These are phyloP conservation scores for Malus orientalis DNA, from an alignment of 306 rosid species.

Conservation along the genomic window DNA sequence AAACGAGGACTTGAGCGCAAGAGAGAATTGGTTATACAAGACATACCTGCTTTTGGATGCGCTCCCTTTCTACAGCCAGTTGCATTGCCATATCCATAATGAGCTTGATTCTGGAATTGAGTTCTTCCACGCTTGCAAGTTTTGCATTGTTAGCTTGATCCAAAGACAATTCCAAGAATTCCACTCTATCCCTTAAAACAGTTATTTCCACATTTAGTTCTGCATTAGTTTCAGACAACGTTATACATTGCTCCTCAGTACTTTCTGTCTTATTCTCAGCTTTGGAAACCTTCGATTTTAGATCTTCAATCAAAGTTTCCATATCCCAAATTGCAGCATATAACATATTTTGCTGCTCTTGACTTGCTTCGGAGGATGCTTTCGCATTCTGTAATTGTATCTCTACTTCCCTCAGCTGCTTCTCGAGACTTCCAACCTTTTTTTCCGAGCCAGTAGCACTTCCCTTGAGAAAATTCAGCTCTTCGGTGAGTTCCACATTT, in stretches of 20 bases:
- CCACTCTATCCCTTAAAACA: slow-evolving; percentile 42
- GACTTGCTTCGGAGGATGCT: slow-evolving; percentile 82
- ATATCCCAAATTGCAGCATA: slow-evolving; percentile 96
- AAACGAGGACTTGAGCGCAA: background rate
- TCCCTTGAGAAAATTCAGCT: slow-evolving; percentile 70
- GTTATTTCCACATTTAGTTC: slow-evolving; percentile 58
- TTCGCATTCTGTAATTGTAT: slow-evolving; percentile 74
- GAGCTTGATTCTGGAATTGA: slow-evolving; percentile 44
- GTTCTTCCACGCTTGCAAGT: slow-evolving; percentile 45
- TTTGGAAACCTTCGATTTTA: slow-evolving; percentile 76
- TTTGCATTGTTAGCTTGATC: slow-evolving; percentile 45
- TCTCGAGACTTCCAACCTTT: slow-evolving; percentile 82
- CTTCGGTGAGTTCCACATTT: slow-evolving; percentile 80
- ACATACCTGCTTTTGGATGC: slow-evolving; percentile 64
- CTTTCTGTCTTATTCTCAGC: slow-evolving; percentile 64
- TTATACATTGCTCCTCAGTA: slow-evolving; percentile 51
- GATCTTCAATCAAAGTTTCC: slow-evolving; percentile 93
- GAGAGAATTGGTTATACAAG: slow-evolving; percentile 1
- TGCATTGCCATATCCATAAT: slow-evolving; percentile 70
- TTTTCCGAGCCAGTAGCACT: slow-evolving; percentile 60
- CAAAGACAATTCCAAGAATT: slow-evolving; percentile 52
- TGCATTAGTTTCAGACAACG: slow-evolving; percentile 54
- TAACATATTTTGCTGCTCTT: slow-evolving; percentile 95
- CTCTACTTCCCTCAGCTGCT: slow-evolving; percentile 74
- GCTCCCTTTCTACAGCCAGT: slow-evolving; percentile 66